Conservation (phyloP, 2,329 filamentous ascomycete genomes). For the Zalaria sp. region DNA sequence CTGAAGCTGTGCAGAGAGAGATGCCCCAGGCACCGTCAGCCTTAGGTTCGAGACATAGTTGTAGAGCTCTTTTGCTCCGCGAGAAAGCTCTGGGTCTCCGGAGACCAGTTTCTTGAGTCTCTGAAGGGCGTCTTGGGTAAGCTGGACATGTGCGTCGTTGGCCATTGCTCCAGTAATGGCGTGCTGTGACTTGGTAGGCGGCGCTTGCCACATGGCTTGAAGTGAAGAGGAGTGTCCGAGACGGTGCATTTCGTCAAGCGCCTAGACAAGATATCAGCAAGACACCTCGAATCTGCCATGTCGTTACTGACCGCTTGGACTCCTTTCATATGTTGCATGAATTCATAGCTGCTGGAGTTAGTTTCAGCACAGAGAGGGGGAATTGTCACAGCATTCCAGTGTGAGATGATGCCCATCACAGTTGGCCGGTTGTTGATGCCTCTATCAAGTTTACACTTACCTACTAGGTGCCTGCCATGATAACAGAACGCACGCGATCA, state of each 20-base stretch:
- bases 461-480: conserved; percentile 3
- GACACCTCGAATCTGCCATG: conserved; percentile 1
- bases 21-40: conserved; percentile 1
- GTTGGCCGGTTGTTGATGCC: not conserved
- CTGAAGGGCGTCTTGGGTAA: not conserved
- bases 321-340: conserved; percentile 4
- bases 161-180: too few species aligned
- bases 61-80: conserved; percentile 2
- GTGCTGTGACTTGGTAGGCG: not conserved
- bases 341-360: conserved; percentile 1
- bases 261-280: conserved; percentile 1
- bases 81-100: not conserved
- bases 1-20: conserved; percentile 1
- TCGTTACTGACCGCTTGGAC: not conserved
- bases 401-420: too few species aligned
- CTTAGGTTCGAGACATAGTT: conserved; percentile 3
- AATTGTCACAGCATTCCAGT: too few species aligned
- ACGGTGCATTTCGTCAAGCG: conserved; percentile 3
- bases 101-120: conserved; percentile 1
- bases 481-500: conserved; percentile 2
- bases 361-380: not conserved
- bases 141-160: too few species aligned
- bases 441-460: conserved; percentile 1
- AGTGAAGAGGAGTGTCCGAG: not conserved
- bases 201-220: not conserved